Evolutionary conservation across 805 yeast genomes (phyloP).

Genomic region (Ascoidea rubescens): DNA sequence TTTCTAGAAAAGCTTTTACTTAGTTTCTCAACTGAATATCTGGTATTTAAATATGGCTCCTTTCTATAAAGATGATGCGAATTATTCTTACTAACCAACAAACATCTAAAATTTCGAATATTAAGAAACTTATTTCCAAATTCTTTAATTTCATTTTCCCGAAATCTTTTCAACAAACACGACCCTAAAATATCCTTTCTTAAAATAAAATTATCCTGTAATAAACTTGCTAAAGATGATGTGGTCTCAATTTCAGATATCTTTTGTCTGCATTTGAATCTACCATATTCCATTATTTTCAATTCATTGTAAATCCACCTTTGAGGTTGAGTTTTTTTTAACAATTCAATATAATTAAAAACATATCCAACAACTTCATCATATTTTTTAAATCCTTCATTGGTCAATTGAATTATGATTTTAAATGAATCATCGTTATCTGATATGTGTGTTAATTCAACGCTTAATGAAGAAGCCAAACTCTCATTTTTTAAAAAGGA

Average conservation of each 20-base stretch:
- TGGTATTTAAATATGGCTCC: slow-evolving; percentile 26
- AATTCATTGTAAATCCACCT: slow-evolving; percentile 66
- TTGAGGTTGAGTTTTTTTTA: slow-evolving; percentile 39
- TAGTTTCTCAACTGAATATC: slow-evolving; percentile 39
- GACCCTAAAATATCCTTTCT: neutral
- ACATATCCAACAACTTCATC: slow-evolving; percentile 40
- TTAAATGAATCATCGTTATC: slow-evolving; percentile 54
- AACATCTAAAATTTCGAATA: slow-evolving; percentile 45
- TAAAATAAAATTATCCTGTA: slow-evolving; percentile 34
- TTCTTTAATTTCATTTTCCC: slow-evolving; percentile 35
- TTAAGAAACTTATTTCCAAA: slow-evolving; percentile 31
- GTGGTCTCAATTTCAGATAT: slow-evolving; percentile 48
- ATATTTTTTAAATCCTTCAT: slow-evolving; percentile 53
- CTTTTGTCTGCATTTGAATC: slow-evolving; percentile 75
- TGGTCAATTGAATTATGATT: slow-evolving; percentile 66
- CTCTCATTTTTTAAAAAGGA: slow-evolving; percentile 51
- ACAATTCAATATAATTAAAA: slow-evolving; percentile 54
- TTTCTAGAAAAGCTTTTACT: slow-evolving; percentile 22
- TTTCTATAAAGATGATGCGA: neutral
- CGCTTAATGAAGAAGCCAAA: slow-evolving; percentile 69
- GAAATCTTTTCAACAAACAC: slow-evolving; percentile 29
- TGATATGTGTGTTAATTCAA: slow-evolving; percentile 57
- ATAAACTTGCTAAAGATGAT: slow-evolving; percentile 44
- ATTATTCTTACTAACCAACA: slow-evolving; percentile 34
- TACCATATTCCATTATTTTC: slow-evolving; percentile 47